phyloP scores from a whole-genome alignment of 352 stramenopile genomes.

The Phytophthora podocarpi region DNA sequence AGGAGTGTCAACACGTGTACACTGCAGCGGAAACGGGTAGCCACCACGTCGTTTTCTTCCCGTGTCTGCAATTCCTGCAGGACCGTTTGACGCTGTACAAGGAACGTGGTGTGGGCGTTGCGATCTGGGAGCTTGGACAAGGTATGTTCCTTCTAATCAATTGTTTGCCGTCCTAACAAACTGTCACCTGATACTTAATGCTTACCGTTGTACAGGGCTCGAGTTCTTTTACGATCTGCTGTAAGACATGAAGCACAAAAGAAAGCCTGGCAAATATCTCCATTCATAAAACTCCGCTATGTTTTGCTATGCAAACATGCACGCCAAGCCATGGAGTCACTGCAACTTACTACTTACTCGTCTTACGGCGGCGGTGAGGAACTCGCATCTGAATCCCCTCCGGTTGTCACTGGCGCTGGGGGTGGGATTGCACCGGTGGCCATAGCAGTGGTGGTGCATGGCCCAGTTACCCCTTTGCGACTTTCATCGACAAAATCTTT shows the following conservation, averaged over 20 bases:
- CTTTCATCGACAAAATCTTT: slow-evolving; percentile 75
- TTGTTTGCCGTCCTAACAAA: neutral
- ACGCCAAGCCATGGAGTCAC: neutral
- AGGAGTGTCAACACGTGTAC: slow-evolving; percentile 79
- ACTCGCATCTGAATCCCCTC: neutral
- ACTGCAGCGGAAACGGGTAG: slow-evolving; percentile 24
- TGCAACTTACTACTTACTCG: neutral
- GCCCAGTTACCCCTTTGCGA: slow-evolving; percentile 27
- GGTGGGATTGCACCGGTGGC: neutral
- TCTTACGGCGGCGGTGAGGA: slow-evolving; percentile 1
- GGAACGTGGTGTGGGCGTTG: slow-evolving; percentile 52
- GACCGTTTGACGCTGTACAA: slow-evolving; percentile 68
- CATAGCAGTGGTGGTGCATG: neutral
- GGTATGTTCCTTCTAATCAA: slow-evolving; percentile 33
- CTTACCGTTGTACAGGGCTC: slow-evolving; percentile 51
- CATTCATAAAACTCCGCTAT: slow-evolving; percentile 13
- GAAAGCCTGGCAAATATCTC: neutral
- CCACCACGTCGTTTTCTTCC: slow-evolving; percentile 68
- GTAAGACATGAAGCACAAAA: slow-evolving; percentile 13
- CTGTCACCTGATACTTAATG: neutral
- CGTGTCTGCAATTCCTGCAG: slow-evolving; percentile 82
- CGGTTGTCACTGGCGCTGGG: neutral
- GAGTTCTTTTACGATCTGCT: slow-evolving; percentile 84
- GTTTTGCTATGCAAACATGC: slow-evolving; percentile 3
- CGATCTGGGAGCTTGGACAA: slow-evolving; percentile 86